Conservation (phyloP, 1,284 basidiomycete genomes). For the Pseudozyma tsukubaensis region DNA sequence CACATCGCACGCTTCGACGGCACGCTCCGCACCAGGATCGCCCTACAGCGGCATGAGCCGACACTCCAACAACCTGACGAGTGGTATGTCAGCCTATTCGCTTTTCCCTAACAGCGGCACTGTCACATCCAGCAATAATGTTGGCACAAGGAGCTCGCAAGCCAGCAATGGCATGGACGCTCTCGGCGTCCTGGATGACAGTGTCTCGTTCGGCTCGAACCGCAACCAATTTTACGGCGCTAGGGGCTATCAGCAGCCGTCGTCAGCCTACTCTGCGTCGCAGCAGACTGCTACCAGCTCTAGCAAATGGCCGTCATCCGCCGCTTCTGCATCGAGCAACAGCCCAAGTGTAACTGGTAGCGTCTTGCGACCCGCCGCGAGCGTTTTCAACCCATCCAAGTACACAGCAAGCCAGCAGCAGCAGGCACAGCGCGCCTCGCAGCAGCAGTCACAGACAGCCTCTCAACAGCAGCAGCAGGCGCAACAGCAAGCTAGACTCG, state of each 20-base stretch:
- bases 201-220: conserved; percentile 13
- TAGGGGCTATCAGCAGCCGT: conserved; percentile 32
- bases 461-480: conserved; percentile 26
- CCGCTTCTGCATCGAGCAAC: conserved; percentile 2
- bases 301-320: conserved; percentile 23
- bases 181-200: conserved; percentile 40
- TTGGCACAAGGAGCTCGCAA: conserved; percentile 19
- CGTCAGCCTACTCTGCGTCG: conserved; percentile 6
- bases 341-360: conserved; percentile 17
- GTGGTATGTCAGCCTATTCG: conserved; percentile 35
- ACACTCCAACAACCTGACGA: conserved; percentile 31
- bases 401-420: conserved; percentile 7
- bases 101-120: conserved; percentile 38
- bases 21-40: conserved; percentile 43
- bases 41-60: conserved; percentile 47
- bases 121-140: conserved; percentile 12
- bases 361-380: conserved; percentile 33
- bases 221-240: conserved; percentile 37
- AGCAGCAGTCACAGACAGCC: conserved; percentile 15
- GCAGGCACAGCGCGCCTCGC: conserved; percentile 1
- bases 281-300: conserved; percentile 7
- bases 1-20: conserved; percentile 29
- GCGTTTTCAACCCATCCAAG: conserved; percentile 39
- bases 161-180: conserved; percentile 32
- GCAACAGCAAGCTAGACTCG: conserved; percentile 19